These are phyloP conservation scores for Jaenimonas drosophilae DNA, from an alignment of 208 protist species.

Conservation along the genomic window DNA sequence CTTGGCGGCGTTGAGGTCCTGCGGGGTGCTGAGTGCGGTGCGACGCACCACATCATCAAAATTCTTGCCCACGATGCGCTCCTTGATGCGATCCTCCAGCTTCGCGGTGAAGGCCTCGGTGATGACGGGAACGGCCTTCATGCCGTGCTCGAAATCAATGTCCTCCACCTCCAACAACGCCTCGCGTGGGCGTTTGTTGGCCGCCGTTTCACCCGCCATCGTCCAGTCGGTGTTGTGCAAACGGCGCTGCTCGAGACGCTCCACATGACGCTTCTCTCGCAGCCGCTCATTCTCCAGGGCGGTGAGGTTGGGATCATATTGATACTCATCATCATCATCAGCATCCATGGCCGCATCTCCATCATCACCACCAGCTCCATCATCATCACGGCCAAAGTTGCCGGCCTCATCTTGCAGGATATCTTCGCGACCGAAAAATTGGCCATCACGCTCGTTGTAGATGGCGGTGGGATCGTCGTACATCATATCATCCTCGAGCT, in stretches of 20 bases:
- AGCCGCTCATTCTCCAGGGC: conserved; percentile 61
- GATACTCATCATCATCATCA: conserved; percentile 5
- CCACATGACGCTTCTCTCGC: conserved; percentile 50
- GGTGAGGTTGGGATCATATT: conserved; percentile 23
- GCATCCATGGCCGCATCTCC: not conserved
- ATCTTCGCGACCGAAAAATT: conserved; percentile 31
- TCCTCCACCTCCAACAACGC: conserved; percentile 74
- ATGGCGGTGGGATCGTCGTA: conserved; percentile 34
- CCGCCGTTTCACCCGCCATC: conserved; percentile 74
- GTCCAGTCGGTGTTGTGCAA: conserved; percentile 73
- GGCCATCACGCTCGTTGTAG: conserved; percentile 23
- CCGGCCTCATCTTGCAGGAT: conserved; percentile 25
- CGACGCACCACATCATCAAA: conserved; percentile 80
- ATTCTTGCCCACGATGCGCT: conserved; percentile 62
- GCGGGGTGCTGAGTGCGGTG: conserved; percentile 28
- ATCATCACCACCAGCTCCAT: conserved; percentile 1
- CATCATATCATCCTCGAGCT: conserved; percentile 48
- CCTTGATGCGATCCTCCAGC: conserved; percentile 83
- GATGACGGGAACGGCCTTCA: conserved; percentile 79
- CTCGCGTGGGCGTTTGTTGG: conserved; percentile 64
- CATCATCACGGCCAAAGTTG: conserved; percentile 9
- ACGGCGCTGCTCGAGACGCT: conserved; percentile 66
- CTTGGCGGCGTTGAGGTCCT: conserved; percentile 45
- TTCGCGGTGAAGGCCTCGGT: conserved; percentile 73
- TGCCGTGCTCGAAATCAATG: conserved; percentile 85